A percentile compares a stretch with the other conserved stretches of the same genome.
phyloP scores from a whole-genome alignment of 441 rosid species.

The Corymbia calophylla region DNA sequence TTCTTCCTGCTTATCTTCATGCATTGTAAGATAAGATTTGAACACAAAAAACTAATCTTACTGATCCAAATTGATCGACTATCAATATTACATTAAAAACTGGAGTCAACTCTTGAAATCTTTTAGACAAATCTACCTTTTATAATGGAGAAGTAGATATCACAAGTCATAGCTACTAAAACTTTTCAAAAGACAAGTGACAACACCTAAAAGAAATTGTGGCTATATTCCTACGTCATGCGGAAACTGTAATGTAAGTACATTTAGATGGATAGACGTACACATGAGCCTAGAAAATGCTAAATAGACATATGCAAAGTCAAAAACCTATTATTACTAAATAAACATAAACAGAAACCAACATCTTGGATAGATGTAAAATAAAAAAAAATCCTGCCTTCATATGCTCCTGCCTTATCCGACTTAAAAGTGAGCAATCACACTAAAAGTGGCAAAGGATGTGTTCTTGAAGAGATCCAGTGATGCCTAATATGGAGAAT shows the following conservation, averaged over 20 bases:
- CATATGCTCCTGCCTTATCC: background rate
- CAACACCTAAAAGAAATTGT: background rate
- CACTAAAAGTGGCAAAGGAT: background rate
- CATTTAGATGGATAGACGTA: background rate
- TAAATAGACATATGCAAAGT: background rate
- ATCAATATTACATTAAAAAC: too few relatives aligned
- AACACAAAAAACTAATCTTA: background rate
- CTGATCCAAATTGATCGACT: background rate
- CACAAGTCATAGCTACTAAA: background rate
- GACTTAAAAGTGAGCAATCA: background rate
- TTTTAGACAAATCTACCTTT: background rate
- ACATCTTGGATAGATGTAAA: background rate
- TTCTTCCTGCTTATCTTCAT: background rate
- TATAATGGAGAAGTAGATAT: background rate
- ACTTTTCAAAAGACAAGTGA: background rate
- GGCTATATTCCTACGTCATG: background rate
- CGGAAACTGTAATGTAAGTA: background rate
- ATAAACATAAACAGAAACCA: background rate
- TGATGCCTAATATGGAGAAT: background rate
- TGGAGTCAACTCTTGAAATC: background rate
- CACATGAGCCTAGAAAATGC: background rate
- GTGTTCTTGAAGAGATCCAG: background rate
- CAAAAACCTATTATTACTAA: background rate
- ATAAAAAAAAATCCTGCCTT: background rate
- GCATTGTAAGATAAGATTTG: background rate